Base-by-base conservation (phyloP, 768 basidiomycete genomes). In the Tylopilus cervinicoccineus region DNA sequence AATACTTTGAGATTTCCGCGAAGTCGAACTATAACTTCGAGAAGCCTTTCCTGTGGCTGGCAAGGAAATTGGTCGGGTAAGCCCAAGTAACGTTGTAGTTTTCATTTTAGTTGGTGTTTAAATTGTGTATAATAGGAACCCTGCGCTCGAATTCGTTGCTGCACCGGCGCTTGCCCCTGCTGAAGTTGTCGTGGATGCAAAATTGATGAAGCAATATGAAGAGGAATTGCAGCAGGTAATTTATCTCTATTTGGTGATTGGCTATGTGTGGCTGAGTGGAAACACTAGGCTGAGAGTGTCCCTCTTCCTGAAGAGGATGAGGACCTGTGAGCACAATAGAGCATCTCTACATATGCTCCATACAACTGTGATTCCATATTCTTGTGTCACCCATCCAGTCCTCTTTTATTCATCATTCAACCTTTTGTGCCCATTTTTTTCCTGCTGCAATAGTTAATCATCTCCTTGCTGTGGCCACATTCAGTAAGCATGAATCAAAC, bases 1-100 rank as follows among this genome's bases (percentile, higher is more conserved):
- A 98, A 68, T 99, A 99, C 77, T 99, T 94, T 68, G 96, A 99
- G 66, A 98, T 99, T 59, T 98, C 96, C 0, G 96, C 96, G 45
- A 99, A 99, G 74, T 97, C 94, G 38, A 99, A 99, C 79, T 99
- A 98, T 72, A 99, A 99, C 79, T 98, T 98, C 66, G 96, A 99
- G 74, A 97, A 97, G 71, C 96, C 96, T 42, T 98, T 99, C 91
- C 80, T 99, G 55, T 98, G 96, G 96, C 79, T 98, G 68, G 94
- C 92, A 50, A 83, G 93, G 76, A 99, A 98, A 76, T 79, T 99
- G 54, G 94, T 95, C 56, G 95, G 93, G 92, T 93, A 61, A 53
- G 89, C 76, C 6, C 32, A 13, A 7, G 16, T 31, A 12, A 20
- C 16, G 28, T 16, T 2, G 6, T 14, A 8, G 7, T 27, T 36